Percentiles rank a stretch among this genome's conserved stretches.
Conservation (phyloP, 1,284 basidiomycete genomes). For the Melampsora medusae region DNA sequence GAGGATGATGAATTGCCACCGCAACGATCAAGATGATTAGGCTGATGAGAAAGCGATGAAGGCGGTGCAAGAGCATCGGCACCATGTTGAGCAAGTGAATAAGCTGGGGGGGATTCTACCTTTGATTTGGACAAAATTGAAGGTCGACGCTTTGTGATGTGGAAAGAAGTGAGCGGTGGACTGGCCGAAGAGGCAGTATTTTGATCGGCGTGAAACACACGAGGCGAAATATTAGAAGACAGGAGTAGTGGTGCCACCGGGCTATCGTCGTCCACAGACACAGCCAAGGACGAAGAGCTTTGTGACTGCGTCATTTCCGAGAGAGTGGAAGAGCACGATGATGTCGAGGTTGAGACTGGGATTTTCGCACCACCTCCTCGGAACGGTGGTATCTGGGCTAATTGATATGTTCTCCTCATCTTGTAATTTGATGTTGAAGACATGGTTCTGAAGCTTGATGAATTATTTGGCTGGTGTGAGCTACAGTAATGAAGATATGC, state of each 20-base stretch:
- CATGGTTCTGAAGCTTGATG: background rate
- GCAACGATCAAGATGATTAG: background rate
- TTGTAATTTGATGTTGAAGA: conserved; percentile 12
- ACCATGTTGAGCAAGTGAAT: conserved; percentile 13
- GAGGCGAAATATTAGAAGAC: background rate
- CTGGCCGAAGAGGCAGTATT: background rate
- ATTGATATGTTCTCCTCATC: conserved; percentile 37
- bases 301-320: background rate
- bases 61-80: conserved; percentile 8
- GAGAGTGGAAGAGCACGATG: background rate
- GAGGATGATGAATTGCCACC: conserved; percentile 7
- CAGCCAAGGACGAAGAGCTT: background rate
- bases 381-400: conserved; percentile 36
- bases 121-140: background rate
- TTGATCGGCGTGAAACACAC: no score
- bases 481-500: no score
- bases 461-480: background rate
- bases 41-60: conserved; percentile 9
- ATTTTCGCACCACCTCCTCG: conserved; percentile 4
- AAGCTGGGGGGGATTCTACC: background rate
- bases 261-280: background rate
- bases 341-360: background rate
- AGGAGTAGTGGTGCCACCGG: background rate
- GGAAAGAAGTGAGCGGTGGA: conserved; percentile 14
- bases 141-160: conserved; percentile 22